Evolutionary conservation across 2,329 filamentous ascomycete species (phyloP), one percentile per base, ranked within the genome.

Genomic region (Fusarium lateritium): DNA sequence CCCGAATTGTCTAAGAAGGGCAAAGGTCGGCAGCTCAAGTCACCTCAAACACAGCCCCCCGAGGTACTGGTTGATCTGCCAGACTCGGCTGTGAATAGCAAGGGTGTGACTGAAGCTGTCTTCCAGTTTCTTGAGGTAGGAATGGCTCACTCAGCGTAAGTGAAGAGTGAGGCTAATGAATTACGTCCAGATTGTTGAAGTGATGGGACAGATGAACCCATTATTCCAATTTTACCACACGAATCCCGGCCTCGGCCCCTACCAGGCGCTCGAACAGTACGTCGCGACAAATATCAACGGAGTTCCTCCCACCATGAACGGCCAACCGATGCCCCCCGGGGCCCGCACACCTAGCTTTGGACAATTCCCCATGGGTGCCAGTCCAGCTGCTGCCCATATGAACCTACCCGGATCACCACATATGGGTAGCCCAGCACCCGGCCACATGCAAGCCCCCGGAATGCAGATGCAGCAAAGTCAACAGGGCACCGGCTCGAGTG

Each of bases 391-490:
- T 33, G 81, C 82, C n/a, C 86, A 90, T 70, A 84, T 89, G 67
- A 84, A 86, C 72, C 82, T 90, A 6, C 88, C 89, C 28, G 88
- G 87, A 17, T 90, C 89, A 15, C 88, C 88, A 51, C 88, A 89
- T 55, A 73, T 83, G 57, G 85, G 87, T 55, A 90, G 88, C 75
- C 89, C 89, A 10, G 88, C 87, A 19, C 85, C 86, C 15, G 88
- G 86, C 17, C 83, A 86, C 53, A 89, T 90, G 84, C 87, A 89
- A 76, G 87, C 88, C 52, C 89, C 89, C 22, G 83, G 83, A 65
- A 91, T 91, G 89, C 87, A 89, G 76, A 81, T 89, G 63, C 89
- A 91, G 76, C 87, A 88, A 67, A 91, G 89, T 75, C 89, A 91
- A 76, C 89, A 91, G 75, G 89, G 89, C 39, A 90, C 89, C 33